Conservation (phyloP, 495 filamentous ascomycete genomes). For the Penicillium fimorum region DNA sequence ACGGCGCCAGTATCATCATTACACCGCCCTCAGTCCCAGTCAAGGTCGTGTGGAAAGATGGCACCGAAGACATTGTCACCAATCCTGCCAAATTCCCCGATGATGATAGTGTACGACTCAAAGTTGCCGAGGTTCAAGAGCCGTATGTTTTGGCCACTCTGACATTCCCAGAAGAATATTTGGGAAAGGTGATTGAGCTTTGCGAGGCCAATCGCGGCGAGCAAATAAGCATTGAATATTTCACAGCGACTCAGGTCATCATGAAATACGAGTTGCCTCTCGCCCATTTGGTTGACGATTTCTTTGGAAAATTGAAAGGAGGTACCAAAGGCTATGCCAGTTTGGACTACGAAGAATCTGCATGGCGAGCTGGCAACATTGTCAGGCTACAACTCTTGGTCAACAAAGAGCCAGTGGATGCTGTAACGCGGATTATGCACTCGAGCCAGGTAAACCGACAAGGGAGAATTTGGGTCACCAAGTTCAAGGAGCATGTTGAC, state of each 20-base stretch:
- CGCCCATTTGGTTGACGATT: conserved; percentile 87
- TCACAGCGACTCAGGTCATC: conserved; percentile 92
- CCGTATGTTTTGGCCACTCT: conserved; percentile 85
- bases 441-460: conserved; percentile 70
- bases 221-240: conserved; percentile 84
- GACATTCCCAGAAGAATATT: conserved; percentile 88
- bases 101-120: conserved; percentile 55
- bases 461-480: conserved; percentile 84
- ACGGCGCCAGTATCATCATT: conserved; percentile 93
- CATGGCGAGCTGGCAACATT: conserved; percentile 74
- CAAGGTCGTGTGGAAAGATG: conserved; percentile 74
- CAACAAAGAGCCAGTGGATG: conserved; percentile 90
- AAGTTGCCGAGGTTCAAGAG: conserved; percentile 70
- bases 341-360: conserved; percentile 94
- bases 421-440: conserved; percentile 88
- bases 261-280: conserved; percentile 88
- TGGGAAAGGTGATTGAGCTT: conserved; percentile 91
- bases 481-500: conserved; percentile 96
- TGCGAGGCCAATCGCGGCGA: conserved; percentile 87
- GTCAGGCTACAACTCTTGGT: conserved; percentile 91
- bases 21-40: conserved; percentile 94
- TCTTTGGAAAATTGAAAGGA: conserved; percentile 95
- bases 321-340: conserved; percentile 80
- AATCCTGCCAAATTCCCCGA: conserved; percentile 89
- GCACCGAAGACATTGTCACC: conserved; percentile 68